Conservation (phyloP, 139 green algal genomes). For the Pleodorina starrii region DNA sequence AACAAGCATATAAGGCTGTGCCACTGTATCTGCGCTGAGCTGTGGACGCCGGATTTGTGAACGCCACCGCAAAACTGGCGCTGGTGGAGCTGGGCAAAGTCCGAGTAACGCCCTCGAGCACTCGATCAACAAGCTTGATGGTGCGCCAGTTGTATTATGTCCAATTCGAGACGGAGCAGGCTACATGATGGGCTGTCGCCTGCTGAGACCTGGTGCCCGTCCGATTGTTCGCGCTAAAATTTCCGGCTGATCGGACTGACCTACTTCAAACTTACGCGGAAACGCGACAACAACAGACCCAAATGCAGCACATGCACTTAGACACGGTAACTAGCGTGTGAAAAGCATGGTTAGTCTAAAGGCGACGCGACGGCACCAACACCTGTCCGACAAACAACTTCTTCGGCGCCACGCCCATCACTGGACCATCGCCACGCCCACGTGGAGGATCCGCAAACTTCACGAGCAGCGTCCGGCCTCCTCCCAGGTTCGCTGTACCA, state of each 20-base stretch:
- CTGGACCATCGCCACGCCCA: conserved; percentile 58
- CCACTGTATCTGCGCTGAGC: too few species aligned
- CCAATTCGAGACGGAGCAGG: too few species aligned
- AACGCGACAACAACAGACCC: conserved; percentile 2
- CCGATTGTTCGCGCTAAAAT: conserved; percentile 20
- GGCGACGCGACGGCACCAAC: conserved; percentile 34
- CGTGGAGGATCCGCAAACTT: conserved; percentile 88
- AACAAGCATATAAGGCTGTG: too few species aligned
- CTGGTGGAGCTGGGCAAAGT: too few species aligned
- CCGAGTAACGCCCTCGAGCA: too few species aligned
- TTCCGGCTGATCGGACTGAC: conserved; percentile 9
- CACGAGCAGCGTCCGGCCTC: conserved; percentile 76
- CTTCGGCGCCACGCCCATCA: conserved; percentile 83
- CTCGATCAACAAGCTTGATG: too few species aligned
- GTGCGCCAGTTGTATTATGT: too few species aligned
- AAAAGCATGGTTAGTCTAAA: conserved; percentile 6
- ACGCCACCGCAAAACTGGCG: too few species aligned
- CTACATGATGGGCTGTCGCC: too few species aligned
- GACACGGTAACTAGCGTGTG: not conserved
- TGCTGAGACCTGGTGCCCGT: not conserved
- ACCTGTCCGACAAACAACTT: conserved; percentile 94
- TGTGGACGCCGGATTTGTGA: too few species aligned
- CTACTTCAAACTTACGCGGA: not conserved
- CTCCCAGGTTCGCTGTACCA: conserved; percentile 69
- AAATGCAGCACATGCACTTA: conserved; percentile 15